phyloP scores from a whole-genome alignment of 768 basidiomycete genomes.

The Leucosporidium scottii region DNA sequence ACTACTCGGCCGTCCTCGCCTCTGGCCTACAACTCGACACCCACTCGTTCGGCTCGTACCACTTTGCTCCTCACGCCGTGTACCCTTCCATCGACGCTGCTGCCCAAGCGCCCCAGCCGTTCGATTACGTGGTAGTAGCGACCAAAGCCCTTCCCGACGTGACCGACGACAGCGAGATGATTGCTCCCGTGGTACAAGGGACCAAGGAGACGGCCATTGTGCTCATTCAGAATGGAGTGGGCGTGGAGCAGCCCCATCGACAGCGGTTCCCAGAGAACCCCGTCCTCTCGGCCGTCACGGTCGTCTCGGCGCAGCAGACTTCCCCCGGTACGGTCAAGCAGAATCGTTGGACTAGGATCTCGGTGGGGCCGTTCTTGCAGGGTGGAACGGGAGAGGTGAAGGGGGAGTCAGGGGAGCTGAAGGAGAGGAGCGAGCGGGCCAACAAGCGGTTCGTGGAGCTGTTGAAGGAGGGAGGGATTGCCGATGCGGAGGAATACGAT shows the following conservation, averaged over 20 bases:
- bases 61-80: constrained; percentile 37
- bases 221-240: constrained; percentile 41
- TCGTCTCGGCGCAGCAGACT: constrained; percentile 39
- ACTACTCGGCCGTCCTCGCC: constrained; percentile 37
- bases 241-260: constrained; percentile 39
- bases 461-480: constrained; percentile 37
- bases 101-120: constrained; percentile 8
- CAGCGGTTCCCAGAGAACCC: constrained; percentile 34
- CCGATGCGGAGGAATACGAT: constrained; percentile 38
- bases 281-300: constrained; percentile 39
- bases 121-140: constrained; percentile 41
- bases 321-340: constrained; percentile 37
- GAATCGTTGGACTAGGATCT: constrained; percentile 41
- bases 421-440: constrained; percentile 2
- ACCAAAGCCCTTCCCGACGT: constrained; percentile 41
- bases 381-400: constrained; percentile 5
- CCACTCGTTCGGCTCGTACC: constrained; percentile 39
- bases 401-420: not conserved
- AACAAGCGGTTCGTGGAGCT: constrained; percentile 32
- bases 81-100: constrained; percentile 37
- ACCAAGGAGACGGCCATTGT: constrained; percentile 30
- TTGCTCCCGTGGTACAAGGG: constrained; percentile 20
- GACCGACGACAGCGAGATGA: constrained; percentile 35
- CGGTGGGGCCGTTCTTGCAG: constrained; percentile 36
- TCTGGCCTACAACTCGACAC: constrained; percentile 28